Evolutionary conservation across 108 stramenopile genomes (phyloP), one percentile per base, ranked within the genome.

Genomic region (Cylindrotheca closterium): DNA sequence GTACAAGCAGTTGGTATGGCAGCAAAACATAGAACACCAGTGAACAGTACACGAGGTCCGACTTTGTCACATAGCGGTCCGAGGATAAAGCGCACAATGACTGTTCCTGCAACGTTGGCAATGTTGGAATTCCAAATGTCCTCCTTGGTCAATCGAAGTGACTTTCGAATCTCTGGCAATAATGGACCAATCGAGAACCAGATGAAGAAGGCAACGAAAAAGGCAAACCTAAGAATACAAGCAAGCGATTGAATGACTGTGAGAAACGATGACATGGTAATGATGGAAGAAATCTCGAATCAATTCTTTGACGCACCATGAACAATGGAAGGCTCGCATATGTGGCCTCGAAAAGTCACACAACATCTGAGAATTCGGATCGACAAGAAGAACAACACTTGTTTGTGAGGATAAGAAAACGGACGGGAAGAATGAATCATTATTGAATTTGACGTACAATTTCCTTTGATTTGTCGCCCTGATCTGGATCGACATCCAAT

Each of bases 171-270:
- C 63, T 89, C 88, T 3, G 80, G 50, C 30, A 96, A 47, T 24
- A 97, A 82, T 23, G 93, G 96, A 3, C 92, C 90, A 67, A 93
- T 85, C 42, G 91, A 79, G 73, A 96, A 96, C 96, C 96, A 96
- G 53, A 81, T 83, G 63, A 89, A 81, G 82, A 93, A 95, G 15
- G 94, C 94, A 30, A 70, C 62, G 73, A 91, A 87, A 80, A 79
- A 71, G 62, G 42, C 33, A 75, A 61, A 19, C 63, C 37, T 42
- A 42, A 42, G 37, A n/a, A n/a, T n/a, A n/a, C n/a, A n/a, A n/a
- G n/a, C n/a, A n/a, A n/a, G n/a, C n/a, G n/a, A n/a, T n/a, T n/a
- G n/a, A n/a, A n/a, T n/a, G n/a, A n/a, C n/a, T n/a, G n/a, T n/a
- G n/a, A n/a, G n/a, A n/a, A n/a, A n/a, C n/a, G n/a, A n/a, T n/a